Conservation (phyloP, 306 rosid species). For the Pterocarpus santalinus region DNA sequence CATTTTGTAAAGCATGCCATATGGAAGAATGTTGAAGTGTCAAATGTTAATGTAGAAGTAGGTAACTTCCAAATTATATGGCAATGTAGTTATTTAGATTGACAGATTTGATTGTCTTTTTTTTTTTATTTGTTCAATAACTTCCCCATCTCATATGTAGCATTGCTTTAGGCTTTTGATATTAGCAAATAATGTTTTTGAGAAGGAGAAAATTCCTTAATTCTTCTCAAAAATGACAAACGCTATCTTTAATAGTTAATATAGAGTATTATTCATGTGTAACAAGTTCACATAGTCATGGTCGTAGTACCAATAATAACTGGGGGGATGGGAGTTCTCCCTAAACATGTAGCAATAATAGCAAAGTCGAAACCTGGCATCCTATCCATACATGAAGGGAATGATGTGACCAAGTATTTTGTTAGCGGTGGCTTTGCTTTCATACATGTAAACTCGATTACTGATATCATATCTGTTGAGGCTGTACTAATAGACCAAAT, state of each 20-base stretch:
- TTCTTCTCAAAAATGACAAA: conserved; percentile 22
- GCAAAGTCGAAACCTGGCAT: conserved; percentile 95
- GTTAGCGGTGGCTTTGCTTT: conserved; percentile 94
- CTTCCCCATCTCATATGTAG: neutral
- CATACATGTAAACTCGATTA: conserved; percentile 85
- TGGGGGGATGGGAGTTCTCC: conserved; percentile 98
- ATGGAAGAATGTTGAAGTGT: too few relatives aligned
- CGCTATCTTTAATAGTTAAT: neutral
- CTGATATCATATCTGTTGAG: conserved; percentile 91
- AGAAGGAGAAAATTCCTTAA: neutral
- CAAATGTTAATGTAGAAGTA: neutral
- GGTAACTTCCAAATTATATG: conserved; percentile 1
- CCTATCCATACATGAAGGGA: conserved; percentile 85
- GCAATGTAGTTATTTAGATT: neutral
- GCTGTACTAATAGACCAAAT: conserved; percentile 84
- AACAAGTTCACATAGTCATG: conserved; percentile 74
- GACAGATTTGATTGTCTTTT: neutral
- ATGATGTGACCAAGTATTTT: conserved; percentile 75
- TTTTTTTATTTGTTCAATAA: conserved; percentile 18
- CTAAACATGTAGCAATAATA: conserved; percentile 95
- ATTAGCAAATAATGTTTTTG: neutral
- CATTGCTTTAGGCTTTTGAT: neutral
- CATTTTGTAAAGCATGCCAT: too few relatives aligned
- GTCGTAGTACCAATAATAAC: conserved; percentile 93
- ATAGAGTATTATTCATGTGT: neutral